Conservation (phyloP, 2,329 filamentous ascomycete genomes). For the Cordyceps cateniannulata region DNA sequence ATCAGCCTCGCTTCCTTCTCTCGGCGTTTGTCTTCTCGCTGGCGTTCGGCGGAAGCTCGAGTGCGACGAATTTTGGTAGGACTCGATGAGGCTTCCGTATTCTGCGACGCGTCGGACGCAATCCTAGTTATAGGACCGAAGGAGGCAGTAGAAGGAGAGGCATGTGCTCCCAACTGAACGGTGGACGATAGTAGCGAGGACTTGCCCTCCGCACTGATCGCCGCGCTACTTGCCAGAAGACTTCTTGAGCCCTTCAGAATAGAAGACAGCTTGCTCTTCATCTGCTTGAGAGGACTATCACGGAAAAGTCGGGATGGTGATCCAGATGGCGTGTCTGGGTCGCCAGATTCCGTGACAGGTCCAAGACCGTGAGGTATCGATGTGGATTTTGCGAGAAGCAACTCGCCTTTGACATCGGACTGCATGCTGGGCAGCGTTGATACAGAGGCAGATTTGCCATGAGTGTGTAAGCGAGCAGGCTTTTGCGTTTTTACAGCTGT, state of each 20-base stretch:
- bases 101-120: slow-evolving; percentile 17
- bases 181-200: slow-evolving; percentile 48
- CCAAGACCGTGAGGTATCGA: slow-evolving; percentile 47
- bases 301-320: slow-evolving; percentile 50
- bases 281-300: slow-evolving; percentile 82
- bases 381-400: slow-evolving; percentile 49
- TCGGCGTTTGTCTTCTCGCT: slow-evolving; percentile 58
- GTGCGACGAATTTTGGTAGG: slow-evolving; percentile 43
- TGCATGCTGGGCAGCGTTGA: slow-evolving; percentile 39
- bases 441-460: slow-evolving; percentile 59
- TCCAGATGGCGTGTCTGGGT: slow-evolving; percentile 44
- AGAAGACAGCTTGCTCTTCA: slow-evolving; percentile 87
- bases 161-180: slow-evolving; percentile 37
- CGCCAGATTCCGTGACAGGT: slow-evolving; percentile 39
- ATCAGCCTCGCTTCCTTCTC: slow-evolving; percentile 59
- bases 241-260: slow-evolving; percentile 84
- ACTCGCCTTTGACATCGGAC: slow-evolving; percentile 17
- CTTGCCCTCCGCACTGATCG: slow-evolving; percentile 56
- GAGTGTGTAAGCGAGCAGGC: slow-evolving; percentile 13
- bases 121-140: slow-evolving; percentile 26
- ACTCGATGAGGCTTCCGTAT: slow-evolving; percentile 26
- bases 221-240: slow-evolving; percentile 71
- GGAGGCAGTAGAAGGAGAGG: slow-evolving; percentile 43
- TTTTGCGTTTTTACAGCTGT: background rate
- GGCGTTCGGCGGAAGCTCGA: slow-evolving; percentile 53